Base-by-base conservation (phyloP, 805 yeast genomes). In the Suhomyces xylopsoci region DNA sequence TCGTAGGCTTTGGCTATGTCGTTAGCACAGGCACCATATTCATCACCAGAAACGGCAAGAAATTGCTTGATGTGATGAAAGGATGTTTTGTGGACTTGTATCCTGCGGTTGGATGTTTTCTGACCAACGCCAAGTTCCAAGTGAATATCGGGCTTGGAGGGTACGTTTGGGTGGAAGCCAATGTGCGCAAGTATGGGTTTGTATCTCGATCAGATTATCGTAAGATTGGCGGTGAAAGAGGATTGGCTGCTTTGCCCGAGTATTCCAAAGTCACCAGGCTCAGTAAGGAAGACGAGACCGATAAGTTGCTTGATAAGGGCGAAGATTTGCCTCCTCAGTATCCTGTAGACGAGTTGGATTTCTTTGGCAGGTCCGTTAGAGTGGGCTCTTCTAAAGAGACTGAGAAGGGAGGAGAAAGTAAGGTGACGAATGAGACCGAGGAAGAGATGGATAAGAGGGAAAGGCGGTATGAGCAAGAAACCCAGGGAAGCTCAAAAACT, bases 271-370 rank as follows among this genome's bases (percentile, higher is more conserved):
- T 52, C 10, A 26, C 50, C 22, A 28, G n/a, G 32, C 28, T 8
- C 51, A 54, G 15, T 26, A 50, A 34, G 19, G 66, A 66, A 26
- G 60, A 28, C n/a, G 32, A 55, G 34, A 68, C 65, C 20, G 90
- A 87, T 59, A 74, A 79, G 22, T 70, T 87, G 3, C 69, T 87
- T 51, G 92, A 84, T 58, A 83, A 81, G 62, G 92, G 92, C 3
- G 92, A 85, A 55, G 85, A 80, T 44, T 65, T 87, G 42, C 92
- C 92, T 15, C 93, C 93, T 2, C 70, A 75, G 15, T 87, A 87
- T 61, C 88, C 89, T 1, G 79, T 73, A 17, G 83, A 81, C 5
- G 88, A 84, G 56, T 74, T 79, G 47, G 83, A 82, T 26, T 85
- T 85, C 58, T 84, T 85, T 61, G 88, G 87, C 0, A 60, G 79